Evolutionary conservation across 805 yeast genomes (phyloP).

Genomic region (Metahyphopichia silvanorum): DNA sequence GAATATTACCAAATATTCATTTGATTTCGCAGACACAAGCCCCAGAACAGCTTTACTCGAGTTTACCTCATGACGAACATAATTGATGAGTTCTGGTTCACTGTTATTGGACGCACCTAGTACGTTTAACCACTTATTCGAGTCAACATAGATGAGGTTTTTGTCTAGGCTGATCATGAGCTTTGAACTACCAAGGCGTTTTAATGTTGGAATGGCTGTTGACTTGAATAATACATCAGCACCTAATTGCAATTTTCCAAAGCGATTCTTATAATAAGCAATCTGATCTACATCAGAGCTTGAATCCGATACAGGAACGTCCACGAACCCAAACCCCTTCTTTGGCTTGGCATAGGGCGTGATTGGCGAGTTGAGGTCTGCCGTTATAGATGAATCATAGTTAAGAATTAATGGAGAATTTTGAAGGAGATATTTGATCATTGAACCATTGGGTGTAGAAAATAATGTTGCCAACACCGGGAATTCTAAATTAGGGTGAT

Average conservation of each 20-base stretch:
- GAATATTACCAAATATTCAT: not conserved
- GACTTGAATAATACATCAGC: not conserved
- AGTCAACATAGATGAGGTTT: constrained; percentile 10
- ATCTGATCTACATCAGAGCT: not conserved
- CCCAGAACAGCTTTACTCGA: not conserved
- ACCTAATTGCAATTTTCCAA: no score
- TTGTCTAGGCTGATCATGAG: constrained; percentile 6
- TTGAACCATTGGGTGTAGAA: no score
- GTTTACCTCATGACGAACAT: not conserved
- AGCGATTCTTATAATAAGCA: not conserved
- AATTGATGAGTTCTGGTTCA: not conserved
- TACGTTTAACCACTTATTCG: constrained; percentile 13
- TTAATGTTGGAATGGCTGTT: not conserved
- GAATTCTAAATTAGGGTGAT: no score
- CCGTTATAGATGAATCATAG: no score
- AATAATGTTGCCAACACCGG: no score
- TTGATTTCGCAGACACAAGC: not conserved
- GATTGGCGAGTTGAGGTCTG: no score
- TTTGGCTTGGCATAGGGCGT: no score
- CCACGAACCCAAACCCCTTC: constrained; percentile 29
- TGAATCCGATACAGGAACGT: constrained; percentile 3
- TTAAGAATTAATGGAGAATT: no score
- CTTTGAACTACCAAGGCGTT: constrained; percentile 5
- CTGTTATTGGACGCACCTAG: constrained; percentile 3
- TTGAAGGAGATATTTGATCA: no score